phyloP scores from a whole-genome alignment of 2,329 filamentous ascomycete genomes.

The Aureobasidium musti region DNA sequence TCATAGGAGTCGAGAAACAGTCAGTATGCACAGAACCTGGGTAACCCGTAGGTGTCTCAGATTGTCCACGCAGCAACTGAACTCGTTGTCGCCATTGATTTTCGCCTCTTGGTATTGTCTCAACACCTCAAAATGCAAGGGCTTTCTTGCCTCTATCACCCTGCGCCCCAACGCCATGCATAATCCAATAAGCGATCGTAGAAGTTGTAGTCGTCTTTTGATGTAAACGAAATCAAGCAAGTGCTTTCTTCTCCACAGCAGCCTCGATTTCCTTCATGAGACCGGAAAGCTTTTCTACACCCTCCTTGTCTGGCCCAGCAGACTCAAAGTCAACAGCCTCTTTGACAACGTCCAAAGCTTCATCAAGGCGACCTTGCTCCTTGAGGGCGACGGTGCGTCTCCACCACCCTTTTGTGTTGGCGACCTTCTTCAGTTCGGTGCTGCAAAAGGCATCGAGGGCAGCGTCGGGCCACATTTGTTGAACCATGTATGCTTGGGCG shows the following conservation, averaged over 20 bases:
- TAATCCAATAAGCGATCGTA: slow-evolving; percentile 9
- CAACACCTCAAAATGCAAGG: slow-evolving; percentile 16
- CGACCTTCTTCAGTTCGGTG: slow-evolving; percentile 81
- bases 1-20: neutral
- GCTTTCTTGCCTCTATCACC: neutral
- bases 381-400: slow-evolving; percentile 77
- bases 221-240: neutral
- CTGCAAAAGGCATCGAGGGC: slow-evolving; percentile 85
- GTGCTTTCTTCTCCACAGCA: slow-evolving; percentile 30
- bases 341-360: slow-evolving; percentile 77
- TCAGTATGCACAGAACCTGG: neutral
- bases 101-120: slow-evolving; percentile 2
- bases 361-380: slow-evolving; percentile 86
- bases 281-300: slow-evolving; percentile 31
- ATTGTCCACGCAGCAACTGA: neutral
- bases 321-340: slow-evolving; percentile 81
- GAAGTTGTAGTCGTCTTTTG: neutral
- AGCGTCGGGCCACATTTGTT: slow-evolving; percentile 80
- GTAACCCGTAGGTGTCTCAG: neutral
- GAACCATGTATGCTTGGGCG: slow-evolving; percentile 84
- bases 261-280: slow-evolving; percentile 31
- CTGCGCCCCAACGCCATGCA: slow-evolving; percentile 27
- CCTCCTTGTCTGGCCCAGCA: slow-evolving; percentile 46
- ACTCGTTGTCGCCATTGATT: neutral
- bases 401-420: slow-evolving; percentile 96